phyloP scores from a whole-genome alignment of 1,284 basidiomycete species.

The Moesziomyces parantarcticus region DNA sequence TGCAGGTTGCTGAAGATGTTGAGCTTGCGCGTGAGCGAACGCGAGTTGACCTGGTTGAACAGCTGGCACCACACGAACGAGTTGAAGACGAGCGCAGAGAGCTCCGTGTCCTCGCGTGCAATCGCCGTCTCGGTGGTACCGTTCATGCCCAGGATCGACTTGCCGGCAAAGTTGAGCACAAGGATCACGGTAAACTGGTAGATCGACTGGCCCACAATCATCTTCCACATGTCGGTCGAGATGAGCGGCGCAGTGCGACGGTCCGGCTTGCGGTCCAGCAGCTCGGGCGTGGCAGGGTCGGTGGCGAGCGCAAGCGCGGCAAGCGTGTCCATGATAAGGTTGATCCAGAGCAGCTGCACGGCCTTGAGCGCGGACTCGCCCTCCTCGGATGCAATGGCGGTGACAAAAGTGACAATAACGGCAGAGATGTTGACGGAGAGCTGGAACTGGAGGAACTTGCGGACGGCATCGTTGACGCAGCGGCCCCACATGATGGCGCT shows the following conservation, averaged over 20 bases:
- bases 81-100: conserved; percentile 93
- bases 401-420: conserved; percentile 90
- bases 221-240: conserved; percentile 82
- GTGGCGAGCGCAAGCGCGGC: conserved; percentile 96
- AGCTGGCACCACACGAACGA: conserved; percentile 86
- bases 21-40: conserved; percentile 83
- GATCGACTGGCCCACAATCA: conserved; percentile 87
- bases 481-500: conserved; percentile 99
- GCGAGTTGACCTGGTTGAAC: conserved; percentile 87
- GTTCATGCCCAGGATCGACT: conserved; percentile 73
- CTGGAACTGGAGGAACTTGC: conserved; percentile 98
- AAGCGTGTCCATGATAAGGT: conserved; percentile 94
- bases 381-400: conserved; percentile 81
- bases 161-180: conserved; percentile 87
- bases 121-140: conserved; percentile 62
- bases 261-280: conserved; percentile 91
- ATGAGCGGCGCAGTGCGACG: conserved; percentile 87
- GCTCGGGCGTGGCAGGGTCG: conserved; percentile 84
- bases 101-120: conserved; percentile 71
- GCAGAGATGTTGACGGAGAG: conserved; percentile 95
- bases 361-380: conserved; percentile 90
- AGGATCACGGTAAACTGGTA: conserved; percentile 89
- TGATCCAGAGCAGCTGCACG: conserved; percentile 96
- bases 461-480: conserved; percentile 95
- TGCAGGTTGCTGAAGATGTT: conserved; percentile 89